phyloP scores from a whole-genome alignment of 1,284 basidiomycete species.

The Ceratobasidium sp. region DNA sequence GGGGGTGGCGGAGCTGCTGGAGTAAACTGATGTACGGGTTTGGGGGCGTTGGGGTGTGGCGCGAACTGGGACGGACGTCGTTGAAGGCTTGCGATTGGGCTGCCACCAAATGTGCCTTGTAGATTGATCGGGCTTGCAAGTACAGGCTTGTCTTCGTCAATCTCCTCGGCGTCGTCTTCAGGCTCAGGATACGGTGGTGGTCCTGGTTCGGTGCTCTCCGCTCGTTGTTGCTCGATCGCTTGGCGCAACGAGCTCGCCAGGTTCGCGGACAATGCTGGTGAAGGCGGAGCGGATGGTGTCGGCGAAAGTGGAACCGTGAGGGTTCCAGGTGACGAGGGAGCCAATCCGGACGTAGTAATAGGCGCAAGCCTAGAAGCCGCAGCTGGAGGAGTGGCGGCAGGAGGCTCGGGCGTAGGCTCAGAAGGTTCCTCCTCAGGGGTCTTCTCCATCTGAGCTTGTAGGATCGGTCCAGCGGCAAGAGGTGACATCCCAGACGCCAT shows the following conservation, averaged over 20 bases:
- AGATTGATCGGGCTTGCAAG: conserved; percentile 10
- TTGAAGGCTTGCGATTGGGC: conserved; percentile 42
- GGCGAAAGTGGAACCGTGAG: conserved; percentile 26
- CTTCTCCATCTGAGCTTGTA: conserved; percentile 27
- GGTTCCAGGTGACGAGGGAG: conserved; percentile 11
- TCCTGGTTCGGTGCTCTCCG: neutral
- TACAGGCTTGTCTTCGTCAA: conserved; percentile 23
- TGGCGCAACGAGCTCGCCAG: conserved; percentile 45
- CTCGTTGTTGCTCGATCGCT: conserved; percentile 44
- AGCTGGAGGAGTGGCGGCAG: neutral
- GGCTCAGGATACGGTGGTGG: neutral
- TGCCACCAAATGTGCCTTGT: conserved; percentile 22
- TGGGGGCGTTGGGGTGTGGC: conserved; percentile 80
- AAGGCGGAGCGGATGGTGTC: conserved; percentile 27
- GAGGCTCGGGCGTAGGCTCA: neutral
- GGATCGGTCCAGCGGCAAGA: conserved; percentile 10
- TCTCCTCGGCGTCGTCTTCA: neutral
- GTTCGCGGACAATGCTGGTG: conserved; percentile 34
- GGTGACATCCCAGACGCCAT: conserved; percentile 19
- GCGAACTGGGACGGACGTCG: conserved; percentile 61
- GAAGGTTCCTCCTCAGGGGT: neutral
- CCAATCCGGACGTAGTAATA: conserved; percentile 3
- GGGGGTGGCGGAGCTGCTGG: conserved; percentile 54
- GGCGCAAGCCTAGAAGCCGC: conserved; percentile 6
- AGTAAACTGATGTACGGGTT: conserved; percentile 62